Conservation (phyloP, 2,329 filamentous ascomycete species). For the Coniochaeta hoffmannii region DNA sequence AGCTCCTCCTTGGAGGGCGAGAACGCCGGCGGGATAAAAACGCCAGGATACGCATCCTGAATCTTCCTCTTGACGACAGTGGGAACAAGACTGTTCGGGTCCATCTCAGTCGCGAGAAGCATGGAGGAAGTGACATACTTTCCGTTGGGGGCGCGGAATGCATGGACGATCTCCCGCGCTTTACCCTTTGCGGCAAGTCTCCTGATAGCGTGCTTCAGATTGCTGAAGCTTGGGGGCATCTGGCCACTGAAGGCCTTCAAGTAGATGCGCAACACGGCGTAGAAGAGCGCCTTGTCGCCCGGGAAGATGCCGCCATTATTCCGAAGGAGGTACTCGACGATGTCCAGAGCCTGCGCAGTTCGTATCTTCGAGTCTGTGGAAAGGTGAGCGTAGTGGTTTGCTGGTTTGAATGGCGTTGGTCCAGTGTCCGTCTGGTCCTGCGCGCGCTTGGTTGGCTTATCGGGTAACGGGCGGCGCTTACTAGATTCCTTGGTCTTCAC, state of each 20-base stretch:
- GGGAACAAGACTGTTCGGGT: constrained; percentile 34
- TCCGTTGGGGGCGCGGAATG: constrained; percentile 32
- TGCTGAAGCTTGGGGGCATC: constrained; percentile 30
- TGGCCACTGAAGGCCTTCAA: constrained; percentile 29
- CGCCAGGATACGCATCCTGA: constrained; percentile 35
- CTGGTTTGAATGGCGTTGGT: constrained; percentile 13
- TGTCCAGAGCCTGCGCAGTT: constrained; percentile 27
- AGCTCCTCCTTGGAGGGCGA: constrained; percentile 26
- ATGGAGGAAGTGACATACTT: constrained; percentile 36
- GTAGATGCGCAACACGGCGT: constrained; percentile 39
- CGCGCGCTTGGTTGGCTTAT: background rate
- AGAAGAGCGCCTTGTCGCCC: constrained; percentile 41
- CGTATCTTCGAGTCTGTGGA: constrained; percentile 16
- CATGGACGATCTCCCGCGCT: constrained; percentile 34
- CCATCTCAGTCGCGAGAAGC: constrained; percentile 31
- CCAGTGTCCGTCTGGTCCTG: background rate
- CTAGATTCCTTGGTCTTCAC: background rate
- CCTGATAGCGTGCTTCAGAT: constrained; percentile 29
- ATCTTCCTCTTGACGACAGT: constrained; percentile 37
- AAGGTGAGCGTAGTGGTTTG: constrained; percentile 13
- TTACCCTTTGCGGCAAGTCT: constrained; percentile 27
- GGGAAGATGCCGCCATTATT: constrained; percentile 40
- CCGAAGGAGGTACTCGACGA: constrained; percentile 33
- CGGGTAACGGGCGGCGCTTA: constrained; percentile 2
- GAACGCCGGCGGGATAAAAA: constrained; percentile 33